Evolutionary conservation across 2,329 filamentous ascomycete genomes (phyloP).

Genomic region (Diaporthe destruens): DNA sequence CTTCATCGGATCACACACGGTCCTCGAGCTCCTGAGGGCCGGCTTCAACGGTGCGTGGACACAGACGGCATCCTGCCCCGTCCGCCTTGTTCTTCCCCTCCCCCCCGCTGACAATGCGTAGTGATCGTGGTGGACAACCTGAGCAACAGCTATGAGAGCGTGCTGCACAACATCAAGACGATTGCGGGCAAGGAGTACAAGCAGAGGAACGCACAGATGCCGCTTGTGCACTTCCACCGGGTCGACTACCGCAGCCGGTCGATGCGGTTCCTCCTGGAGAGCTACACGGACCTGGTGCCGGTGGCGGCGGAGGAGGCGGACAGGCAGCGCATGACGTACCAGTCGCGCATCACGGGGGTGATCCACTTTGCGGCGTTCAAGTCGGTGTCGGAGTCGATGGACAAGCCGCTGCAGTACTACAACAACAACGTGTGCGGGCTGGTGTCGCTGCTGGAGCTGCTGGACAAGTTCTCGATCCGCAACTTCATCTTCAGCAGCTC

Average conservation of each 20-base stretch:
- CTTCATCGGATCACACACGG: conserved; percentile 69
- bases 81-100: background rate
- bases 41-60: conserved; percentile 58
- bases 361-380: conserved; percentile 79
- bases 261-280: conserved; percentile 54
- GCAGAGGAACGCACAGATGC: conserved; percentile 44
- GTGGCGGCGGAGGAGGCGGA: conserved; percentile 34
- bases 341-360: conserved; percentile 70
- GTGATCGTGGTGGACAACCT: conserved; percentile 61
- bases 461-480: conserved; percentile 72
- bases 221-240: conserved; percentile 53
- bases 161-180: conserved; percentile 48
- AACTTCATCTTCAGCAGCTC: conserved; percentile 77
- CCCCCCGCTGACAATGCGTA: conserved; percentile 30
- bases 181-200: conserved; percentile 49
- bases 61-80: background rate
- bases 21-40: conserved; percentile 65
- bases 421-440: conserved; percentile 76
- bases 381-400: conserved; percentile 73
- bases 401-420: conserved; percentile 72
- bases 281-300: conserved; percentile 48
- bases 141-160: conserved; percentile 57
- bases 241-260: conserved; percentile 54
- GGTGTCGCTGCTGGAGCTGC: conserved; percentile 67
- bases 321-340: conserved; percentile 42